Evolutionary conservation across 2,329 filamentous ascomycete genomes (phyloP).

Genomic region (Dothistroma septosporum): DNA sequence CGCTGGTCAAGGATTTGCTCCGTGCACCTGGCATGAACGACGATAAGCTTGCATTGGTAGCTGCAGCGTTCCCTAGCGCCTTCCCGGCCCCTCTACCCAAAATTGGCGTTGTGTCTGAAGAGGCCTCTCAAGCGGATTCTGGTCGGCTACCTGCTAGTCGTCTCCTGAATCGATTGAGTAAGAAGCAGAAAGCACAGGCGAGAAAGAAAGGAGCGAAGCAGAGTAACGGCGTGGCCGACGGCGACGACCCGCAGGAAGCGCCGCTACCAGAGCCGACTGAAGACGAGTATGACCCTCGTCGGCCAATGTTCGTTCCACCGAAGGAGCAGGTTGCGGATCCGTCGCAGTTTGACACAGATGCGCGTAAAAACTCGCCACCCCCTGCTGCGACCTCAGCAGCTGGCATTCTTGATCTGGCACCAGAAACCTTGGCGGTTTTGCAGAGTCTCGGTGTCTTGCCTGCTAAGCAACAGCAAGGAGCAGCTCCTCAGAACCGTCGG

Average conservation of each 20-base stretch:
- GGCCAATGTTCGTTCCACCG: slow-evolving; percentile 31
- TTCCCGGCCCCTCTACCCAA: slow-evolving; percentile 44
- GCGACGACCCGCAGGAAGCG: slow-evolving; percentile 26
- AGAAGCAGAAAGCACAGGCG: slow-evolving; percentile 24
- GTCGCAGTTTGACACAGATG: slow-evolving; percentile 31
- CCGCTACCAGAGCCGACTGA: slow-evolving; percentile 38
- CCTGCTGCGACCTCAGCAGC: background rate
- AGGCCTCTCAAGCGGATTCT: slow-evolving; percentile 11
- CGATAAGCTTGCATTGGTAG: slow-evolving; percentile 41
- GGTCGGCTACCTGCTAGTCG: slow-evolving; percentile 18
- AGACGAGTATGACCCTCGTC: slow-evolving; percentile 49
- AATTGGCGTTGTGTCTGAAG: slow-evolving; percentile 37
- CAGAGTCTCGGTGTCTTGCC: slow-evolving; percentile 16
- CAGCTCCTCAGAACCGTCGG: slow-evolving; percentile 1
- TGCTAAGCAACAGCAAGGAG: background rate
- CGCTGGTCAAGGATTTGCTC: slow-evolving; percentile 47
- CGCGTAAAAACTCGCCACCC: slow-evolving; percentile 17
- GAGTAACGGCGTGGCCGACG: slow-evolving; percentile 21
- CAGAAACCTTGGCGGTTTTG: slow-evolving; percentile 27
- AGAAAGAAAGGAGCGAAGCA: slow-evolving; percentile 32
- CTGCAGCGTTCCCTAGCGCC: slow-evolving; percentile 32
- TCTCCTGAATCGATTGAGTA: slow-evolving; percentile 27
- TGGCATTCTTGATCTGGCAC: slow-evolving; percentile 15
- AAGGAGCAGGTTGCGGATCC: slow-evolving; percentile 24
- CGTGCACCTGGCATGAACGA: slow-evolving; percentile 55